Base-by-base conservation (phyloP, 352 stramenopile species). In the Globisporangium emineosum region DNA sequence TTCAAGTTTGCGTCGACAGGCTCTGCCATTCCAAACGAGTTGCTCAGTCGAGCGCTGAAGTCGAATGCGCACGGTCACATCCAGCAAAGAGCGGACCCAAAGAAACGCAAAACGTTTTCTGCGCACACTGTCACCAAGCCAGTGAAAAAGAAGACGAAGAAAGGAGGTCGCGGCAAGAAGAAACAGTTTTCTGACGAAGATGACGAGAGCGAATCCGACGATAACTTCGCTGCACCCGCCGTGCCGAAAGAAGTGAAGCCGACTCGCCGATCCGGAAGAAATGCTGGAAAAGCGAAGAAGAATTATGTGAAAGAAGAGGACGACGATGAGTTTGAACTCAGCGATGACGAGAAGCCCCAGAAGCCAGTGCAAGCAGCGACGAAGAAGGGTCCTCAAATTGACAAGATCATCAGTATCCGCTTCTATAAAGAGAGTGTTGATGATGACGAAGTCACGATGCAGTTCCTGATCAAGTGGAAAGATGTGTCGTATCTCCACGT, bases 381-480 rank as follows among this genome's bases (percentile, higher is more conserved):
- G 0, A 66, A 83, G 55, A 89, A 93, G 62, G 85, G 86, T 9
- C 83, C 93, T 6, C 91, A 96, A 59, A 97, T 98, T 19, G 90
- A 98, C 71, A 92, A 93, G 49, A 98, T 99, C 64, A 77, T 99
- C 25, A 93, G 89, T 21, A 76, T 95, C 27, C 84, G 86, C 5
- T 94, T 95, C 64, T 76, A 86, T 70, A 93, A 92, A 52, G 70
- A 74, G 8, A 67, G 35, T 15, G 35, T 52, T 4, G 75, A 79
- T 9, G 67, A 84, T 25, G 67, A 72, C 19, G 83, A 93, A 4
- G 76, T 91, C 7, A 72, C 71, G 21, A 98, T 99, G 81, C 79
- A 98, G 73, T 99, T 99, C 65, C 73, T 99, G 30, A 97, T 99
- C 60, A 99, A 99, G 81, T 99, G 98, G 98, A 93, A 97, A 57